Evolutionary conservation across 768 basidiomycete species (phyloP), one percentile per base, ranked within the genome.

Genomic region (Leucocoprinus sp.): DNA sequence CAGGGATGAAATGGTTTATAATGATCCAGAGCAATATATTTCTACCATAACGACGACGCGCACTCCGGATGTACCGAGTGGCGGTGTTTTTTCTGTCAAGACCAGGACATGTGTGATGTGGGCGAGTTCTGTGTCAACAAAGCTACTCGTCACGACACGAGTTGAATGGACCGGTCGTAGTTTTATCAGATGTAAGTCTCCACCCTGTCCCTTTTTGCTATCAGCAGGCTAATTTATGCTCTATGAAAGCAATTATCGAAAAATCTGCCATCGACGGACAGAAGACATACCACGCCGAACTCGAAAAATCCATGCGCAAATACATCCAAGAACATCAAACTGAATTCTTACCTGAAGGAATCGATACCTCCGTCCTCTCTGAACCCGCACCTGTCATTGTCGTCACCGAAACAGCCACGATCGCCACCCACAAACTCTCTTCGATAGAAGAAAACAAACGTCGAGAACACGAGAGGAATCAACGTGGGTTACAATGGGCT

Each of bases 181-280:
- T 65, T 98, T 97, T 65, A 93, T 99, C 63, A 95, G 89, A 65
- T 85, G 93, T 92, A 23, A 24, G 57, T 49, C 26, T 24, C 8
- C 7, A n/a, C 34, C 19, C 8, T 36, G 9, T 50, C 21, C 37
- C 2, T 27, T 1, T 36, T 24, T 31, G 28, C 5, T 34, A 21
- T 40, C 48, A 27, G 35, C 33, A 14, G 19, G 8, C 26, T 22
- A 28, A 26, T 4, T 34, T 15, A 3, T 22, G 4, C 55, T n/a
- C n/a, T n/a, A n/a, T n/a, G n/a, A n/a, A n/a, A 95, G 93, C 90
- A 44, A 88, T 99, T 53, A 97, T 98, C 52, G 93, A 97, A 60
- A 81, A 76, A 51, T 90, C 88, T 1, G 84, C 80, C 8, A 81
- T 97, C 26, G 92, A 95, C 11, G 95, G 95, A 4, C 95, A 98